These are phyloP conservation scores for Globisporangium abappressorium DNA, from an alignment of 352 stramenopile genomes.

Conservation along the genomic window DNA sequence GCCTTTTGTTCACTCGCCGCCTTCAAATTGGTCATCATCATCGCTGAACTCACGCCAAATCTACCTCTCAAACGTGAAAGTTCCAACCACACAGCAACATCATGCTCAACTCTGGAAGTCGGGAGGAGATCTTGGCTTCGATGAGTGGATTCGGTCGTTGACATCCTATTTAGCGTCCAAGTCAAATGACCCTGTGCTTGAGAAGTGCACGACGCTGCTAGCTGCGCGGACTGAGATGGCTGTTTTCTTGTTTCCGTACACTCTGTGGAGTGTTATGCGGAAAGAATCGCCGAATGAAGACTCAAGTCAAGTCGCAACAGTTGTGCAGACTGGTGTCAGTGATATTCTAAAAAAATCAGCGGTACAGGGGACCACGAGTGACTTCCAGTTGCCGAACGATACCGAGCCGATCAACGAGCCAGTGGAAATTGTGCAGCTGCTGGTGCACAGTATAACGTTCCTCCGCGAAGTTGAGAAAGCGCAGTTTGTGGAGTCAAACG, in stretches of 20 bases:
- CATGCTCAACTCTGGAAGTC: conserved; percentile 43
- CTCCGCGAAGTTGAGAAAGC: conserved; percentile 73
- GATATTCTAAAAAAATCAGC: conserved; percentile 28
- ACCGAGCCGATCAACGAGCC: conserved; percentile 14
- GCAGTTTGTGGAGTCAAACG: conserved; percentile 68
- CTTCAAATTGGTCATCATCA: conserved; percentile 57
- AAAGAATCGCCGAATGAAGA: conserved; percentile 1
- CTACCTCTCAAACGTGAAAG: background rate
- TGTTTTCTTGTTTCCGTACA: conserved; percentile 77
- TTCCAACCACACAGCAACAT: conserved; percentile 17
- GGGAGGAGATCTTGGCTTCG: conserved; percentile 33
- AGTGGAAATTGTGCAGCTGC: conserved; percentile 52
- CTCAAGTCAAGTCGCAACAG: conserved; percentile 14
- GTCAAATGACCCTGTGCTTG: conserved; percentile 47
- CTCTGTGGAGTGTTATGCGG: conserved; percentile 37
- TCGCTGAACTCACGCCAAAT: conserved; percentile 1
- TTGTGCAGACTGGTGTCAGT: conserved; percentile 42
- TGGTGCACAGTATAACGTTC: conserved; percentile 82
- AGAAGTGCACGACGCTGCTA: conserved; percentile 39
- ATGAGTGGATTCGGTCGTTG: conserved; percentile 57
- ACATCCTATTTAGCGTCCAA: conserved; percentile 37
- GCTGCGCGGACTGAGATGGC: conserved; percentile 51
- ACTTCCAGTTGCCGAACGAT: background rate
- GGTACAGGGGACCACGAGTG: background rate
- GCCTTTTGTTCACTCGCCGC: conserved; percentile 41